Evolutionary conservation across 73 alveolate species (phyloP), one percentile per base, ranked within the genome.

Genomic region (Breviolum minutum): DNA sequence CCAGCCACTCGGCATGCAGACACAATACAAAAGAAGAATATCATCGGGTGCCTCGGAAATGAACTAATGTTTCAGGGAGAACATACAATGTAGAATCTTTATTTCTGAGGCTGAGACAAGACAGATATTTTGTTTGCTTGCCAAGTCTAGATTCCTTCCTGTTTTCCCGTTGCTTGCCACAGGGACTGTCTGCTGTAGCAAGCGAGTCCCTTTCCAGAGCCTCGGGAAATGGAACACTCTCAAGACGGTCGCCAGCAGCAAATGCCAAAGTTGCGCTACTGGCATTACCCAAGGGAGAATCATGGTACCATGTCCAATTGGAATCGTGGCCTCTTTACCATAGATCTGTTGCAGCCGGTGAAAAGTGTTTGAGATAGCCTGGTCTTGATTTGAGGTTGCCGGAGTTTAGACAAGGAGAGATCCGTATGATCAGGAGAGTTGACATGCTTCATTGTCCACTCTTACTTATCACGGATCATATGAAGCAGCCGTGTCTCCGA

Each of bases 201-300:
- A 74, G 60, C 60, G 17, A 48, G 82, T 64, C 95, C 95, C 95
- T 88, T 54, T 64, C 95, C 95, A 88, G 95, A 88, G 95, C 85
- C n/a, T 62, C 95, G 73, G 95, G 84, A 87, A 14, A 87, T 10
- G 30, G 30, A 1, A 27, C 11, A 10, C 84, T 68, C 85, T 77
- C 26, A 30, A 64, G 95, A 88, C 95, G 95, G 95, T 88, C 95
- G 95, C 85, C 85, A 26, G 85, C 85, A 26, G 95, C 40, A n/a
- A 68, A 83, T 83, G 81, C 81, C 81, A 20, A 40, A 11, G 95
- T 32, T 69, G 95, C 74, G 84, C 95, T 68, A 63, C 76, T 40
- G 85, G 95, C 95, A 88, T 88, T 88, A 88, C 95, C 95, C 95
- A 69, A 64, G 48, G 62, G 92, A 83, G 73, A 10, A 22, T 6